Evolutionary conservation across 176 grass and related monocot species (phyloP).

Genomic region (Guadua angustifolia): DNA sequence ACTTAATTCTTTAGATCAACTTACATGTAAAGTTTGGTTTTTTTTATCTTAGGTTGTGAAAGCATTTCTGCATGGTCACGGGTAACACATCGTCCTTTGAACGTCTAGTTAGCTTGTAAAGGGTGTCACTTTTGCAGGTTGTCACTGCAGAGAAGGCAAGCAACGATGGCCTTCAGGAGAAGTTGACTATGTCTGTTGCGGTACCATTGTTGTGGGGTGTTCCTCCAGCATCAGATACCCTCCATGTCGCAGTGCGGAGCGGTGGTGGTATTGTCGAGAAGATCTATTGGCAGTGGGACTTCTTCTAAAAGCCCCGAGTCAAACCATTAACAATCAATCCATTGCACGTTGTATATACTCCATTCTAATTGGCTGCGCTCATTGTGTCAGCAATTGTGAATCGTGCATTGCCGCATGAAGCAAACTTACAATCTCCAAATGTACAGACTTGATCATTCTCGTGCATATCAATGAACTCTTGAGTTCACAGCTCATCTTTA

Average conservation of each 20-base stretch:
- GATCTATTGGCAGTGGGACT: conserved; percentile 99
- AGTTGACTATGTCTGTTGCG: conserved; percentile 87
- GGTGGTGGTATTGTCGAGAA: conserved; percentile 96
- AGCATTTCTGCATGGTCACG: too few species aligned
- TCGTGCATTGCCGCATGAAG: conserved; percentile 14
- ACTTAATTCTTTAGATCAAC: background rate
- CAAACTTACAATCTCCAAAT: conserved; percentile 18
- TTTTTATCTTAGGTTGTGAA: background rate
- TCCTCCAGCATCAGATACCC: conserved; percentile 89
- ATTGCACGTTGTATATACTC: conserved; percentile 56
- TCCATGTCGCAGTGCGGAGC: conserved; percentile 75
- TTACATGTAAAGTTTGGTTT: background rate
- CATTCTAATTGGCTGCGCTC: conserved; percentile 43
- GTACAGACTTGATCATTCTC: conserved; percentile 38
- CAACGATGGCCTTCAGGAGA: conserved; percentile 85
- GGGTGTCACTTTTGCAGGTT: conserved; percentile 46
- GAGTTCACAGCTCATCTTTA: conserved; percentile 3
- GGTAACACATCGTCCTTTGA: background rate
- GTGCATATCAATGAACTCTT: conserved; percentile 46
- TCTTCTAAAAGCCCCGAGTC: conserved; percentile 57
- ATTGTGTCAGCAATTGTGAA: conserved; percentile 41
- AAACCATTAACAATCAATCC: conserved; percentile 46
- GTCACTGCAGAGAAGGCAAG: conserved; percentile 84
- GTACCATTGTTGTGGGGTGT: conserved; percentile 95
- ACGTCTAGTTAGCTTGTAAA: background rate